phyloP scores from a whole-genome alignment of 441 rosid species.

The Gossypium laxum region DNA sequence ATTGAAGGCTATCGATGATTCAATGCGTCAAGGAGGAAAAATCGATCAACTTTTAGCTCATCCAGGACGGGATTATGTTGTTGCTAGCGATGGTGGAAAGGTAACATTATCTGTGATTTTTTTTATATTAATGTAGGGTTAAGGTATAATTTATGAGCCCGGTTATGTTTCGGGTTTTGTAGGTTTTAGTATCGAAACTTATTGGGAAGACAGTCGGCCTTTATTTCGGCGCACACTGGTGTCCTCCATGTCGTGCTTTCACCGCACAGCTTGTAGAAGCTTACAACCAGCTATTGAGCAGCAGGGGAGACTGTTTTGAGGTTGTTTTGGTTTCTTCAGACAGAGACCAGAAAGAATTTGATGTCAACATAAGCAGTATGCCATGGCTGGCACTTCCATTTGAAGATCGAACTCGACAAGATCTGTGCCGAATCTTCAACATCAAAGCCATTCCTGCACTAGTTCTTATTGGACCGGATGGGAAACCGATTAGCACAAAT shows the following conservation, averaged over 20 bases:
- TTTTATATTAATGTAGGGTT: background rate
- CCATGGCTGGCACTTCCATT: constrained; percentile 75
- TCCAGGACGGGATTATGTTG: constrained; percentile 38
- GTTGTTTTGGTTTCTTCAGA: constrained; percentile 56
- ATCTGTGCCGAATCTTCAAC: constrained; percentile 56
- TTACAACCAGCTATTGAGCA: constrained; percentile 34
- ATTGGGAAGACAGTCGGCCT: constrained; percentile 68
- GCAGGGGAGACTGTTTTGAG: constrained; percentile 34
- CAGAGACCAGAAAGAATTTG: constrained; percentile 51
- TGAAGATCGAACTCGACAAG: constrained; percentile 54
- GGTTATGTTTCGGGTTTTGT: constrained; percentile 13
- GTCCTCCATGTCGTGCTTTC: constrained; percentile 66
- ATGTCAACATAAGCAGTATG: constrained; percentile 38
- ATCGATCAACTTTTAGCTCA: constrained; percentile 46
- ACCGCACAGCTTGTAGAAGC: constrained; percentile 47
- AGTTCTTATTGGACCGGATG: constrained; percentile 63
- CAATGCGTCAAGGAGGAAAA: constrained; percentile 48
- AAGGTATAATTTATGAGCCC: background rate
- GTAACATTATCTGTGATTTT: constrained; percentile 19
- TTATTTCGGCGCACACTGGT: constrained; percentile 70
- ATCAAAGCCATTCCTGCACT: constrained; percentile 59
- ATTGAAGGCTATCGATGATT: constrained; percentile 44
- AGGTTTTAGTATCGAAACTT: constrained; percentile 47
- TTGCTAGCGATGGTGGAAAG: constrained; percentile 42
- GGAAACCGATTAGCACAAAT: constrained; percentile 41